phyloP scores from a whole-genome alignment of 2,329 filamentous ascomycete species.

The Fusarium sp. region DNA sequence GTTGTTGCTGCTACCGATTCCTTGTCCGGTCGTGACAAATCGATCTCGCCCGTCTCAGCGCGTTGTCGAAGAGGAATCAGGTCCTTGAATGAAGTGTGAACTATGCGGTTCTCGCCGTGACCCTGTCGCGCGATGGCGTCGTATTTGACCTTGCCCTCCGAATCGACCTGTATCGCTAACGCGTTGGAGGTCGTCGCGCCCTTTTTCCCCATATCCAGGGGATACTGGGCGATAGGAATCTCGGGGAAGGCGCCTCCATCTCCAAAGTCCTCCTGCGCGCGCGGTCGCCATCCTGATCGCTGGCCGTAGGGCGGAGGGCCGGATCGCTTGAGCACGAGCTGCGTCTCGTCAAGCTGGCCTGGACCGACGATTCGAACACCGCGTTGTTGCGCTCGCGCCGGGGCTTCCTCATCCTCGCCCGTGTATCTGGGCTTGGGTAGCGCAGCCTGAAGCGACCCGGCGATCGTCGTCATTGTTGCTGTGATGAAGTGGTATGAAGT shows the following conservation, averaged over 20 bases:
- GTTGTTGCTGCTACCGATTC: conserved; percentile 89
- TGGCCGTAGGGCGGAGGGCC: conserved; percentile 92
- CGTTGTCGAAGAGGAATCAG: conserved; percentile 94
- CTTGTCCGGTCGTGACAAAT: conserved; percentile 85
- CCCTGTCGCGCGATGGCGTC: conserved; percentile 94
- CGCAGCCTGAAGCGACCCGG: conserved; percentile 81
- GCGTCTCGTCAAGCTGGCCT: conserved; percentile 85
- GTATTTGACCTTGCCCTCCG: conserved; percentile 94
- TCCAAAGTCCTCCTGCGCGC: conserved; percentile 90
- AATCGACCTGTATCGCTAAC: conserved; percentile 91
- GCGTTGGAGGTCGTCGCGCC: conserved; percentile 83
- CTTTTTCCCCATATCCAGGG: conserved; percentile 94
- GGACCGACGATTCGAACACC: conserved; percentile 88
- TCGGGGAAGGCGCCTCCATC: conserved; percentile 98
- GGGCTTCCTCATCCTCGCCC: conserved; percentile 88
- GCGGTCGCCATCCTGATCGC: conserved; percentile 91
- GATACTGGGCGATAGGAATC: conserved; percentile 94
- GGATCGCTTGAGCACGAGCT: conserved; percentile 85
- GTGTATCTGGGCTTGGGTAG: conserved; percentile 93
- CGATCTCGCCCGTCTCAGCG: conserved; percentile 93
- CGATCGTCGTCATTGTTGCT: conserved; percentile 74
- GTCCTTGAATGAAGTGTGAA: conserved; percentile 97
- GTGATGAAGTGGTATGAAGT: conserved; percentile 40
- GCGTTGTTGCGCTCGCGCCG: conserved; percentile 79
- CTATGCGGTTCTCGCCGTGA: conserved; percentile 85